Percentiles rank a stretch among this genome's conserved stretches.
These are phyloP conservation scores for Phaeophleospora eucalypticola DNA, from an alignment of 2,329 filamentous ascomycete species.

Conservation along the genomic window DNA sequence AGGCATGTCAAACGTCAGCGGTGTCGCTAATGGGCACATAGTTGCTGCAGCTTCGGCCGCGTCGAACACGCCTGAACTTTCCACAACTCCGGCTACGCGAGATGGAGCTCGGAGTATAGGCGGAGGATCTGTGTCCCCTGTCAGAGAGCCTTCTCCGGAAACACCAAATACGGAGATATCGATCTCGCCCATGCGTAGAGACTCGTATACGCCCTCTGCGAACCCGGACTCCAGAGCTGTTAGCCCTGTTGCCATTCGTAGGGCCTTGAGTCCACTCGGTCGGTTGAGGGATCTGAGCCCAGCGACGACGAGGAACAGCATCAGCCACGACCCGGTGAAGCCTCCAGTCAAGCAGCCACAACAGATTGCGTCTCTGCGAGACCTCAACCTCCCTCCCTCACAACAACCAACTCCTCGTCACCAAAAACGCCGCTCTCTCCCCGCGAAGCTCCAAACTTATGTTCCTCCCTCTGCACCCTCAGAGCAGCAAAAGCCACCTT, in stretches of 20 bases:
- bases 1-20: conserved; percentile 22
- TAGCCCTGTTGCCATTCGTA: conserved; percentile 10
- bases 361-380: neutral
- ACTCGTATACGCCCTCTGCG: conserved; percentile 2
- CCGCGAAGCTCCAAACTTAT: neutral
- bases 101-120: conserved; percentile 9
- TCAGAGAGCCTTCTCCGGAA: conserved; percentile 2
- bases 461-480: neutral
- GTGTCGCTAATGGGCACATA: conserved; percentile 4
- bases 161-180: conserved; percentile 14
- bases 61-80: conserved; percentile 18
- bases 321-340: neutral
- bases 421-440: conserved; percentile 8
- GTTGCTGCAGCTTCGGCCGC: conserved; percentile 2
- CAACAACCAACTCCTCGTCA: neutral
- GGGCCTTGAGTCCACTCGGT: conserved; percentile 7
- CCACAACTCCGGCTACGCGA: conserved; percentile 19
- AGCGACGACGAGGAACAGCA: neutral
- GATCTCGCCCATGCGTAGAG: conserved; percentile 8
- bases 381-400: neutral
- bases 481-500: conserved; percentile 3
- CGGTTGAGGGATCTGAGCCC: conserved; percentile 9
- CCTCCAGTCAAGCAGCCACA: neutral
- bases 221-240: conserved; percentile 5
- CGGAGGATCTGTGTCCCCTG: conserved; percentile 8